Evolutionary conservation across 208 protist genomes (phyloP), one percentile per base, ranked within the genome.

Genomic region (Crithidia acanthocephali): DNA sequence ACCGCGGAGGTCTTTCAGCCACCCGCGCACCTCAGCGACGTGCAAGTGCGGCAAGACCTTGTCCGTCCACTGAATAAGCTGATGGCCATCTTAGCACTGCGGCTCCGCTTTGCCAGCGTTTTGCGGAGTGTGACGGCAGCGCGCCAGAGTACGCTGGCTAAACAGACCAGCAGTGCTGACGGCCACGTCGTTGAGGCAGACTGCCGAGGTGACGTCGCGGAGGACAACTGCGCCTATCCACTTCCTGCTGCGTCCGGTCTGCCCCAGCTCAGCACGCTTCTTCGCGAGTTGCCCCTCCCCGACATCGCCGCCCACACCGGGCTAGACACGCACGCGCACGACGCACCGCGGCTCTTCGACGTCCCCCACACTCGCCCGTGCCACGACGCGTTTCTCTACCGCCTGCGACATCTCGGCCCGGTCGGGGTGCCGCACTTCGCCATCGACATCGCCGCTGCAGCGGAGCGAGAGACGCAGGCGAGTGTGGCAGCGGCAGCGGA

Each of bases 31-130:
- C 40, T 69, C 18, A 62, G 71, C 25, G 80, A 85, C 68, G 75
- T 85, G 30, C 66, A 78, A 32, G 80, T 52, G 11, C 68, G 72
- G 1, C 51, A 60, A 18, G 48, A 65, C 40, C 51, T 81, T 0
- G 57, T 78, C 25, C 40, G 51, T 3, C 75, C 80, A n/a, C 30
- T 85, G 1, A 60, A 72, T 28, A 78, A 68, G 22, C 55, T 85
- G 9, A 59, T 85, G 30, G 65, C 59, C 23, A 79, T 85, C n/a
- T 53, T 79, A 0, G 71, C 79, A 0, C 25, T 71, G 7, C 60
- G 80, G n/a, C 69, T 66, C 32, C 64, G 80, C 0, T 52, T 85
- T 0, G 33, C 68, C 5, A 55, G 52, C 27, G 66, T 75, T 0
- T 62, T 85, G 25, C 23, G 35, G 5, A 69, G 27, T 18, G 30